Evolutionary conservation across 768 basidiomycete species (phyloP).

Genomic region (Suillus paluster): DNA sequence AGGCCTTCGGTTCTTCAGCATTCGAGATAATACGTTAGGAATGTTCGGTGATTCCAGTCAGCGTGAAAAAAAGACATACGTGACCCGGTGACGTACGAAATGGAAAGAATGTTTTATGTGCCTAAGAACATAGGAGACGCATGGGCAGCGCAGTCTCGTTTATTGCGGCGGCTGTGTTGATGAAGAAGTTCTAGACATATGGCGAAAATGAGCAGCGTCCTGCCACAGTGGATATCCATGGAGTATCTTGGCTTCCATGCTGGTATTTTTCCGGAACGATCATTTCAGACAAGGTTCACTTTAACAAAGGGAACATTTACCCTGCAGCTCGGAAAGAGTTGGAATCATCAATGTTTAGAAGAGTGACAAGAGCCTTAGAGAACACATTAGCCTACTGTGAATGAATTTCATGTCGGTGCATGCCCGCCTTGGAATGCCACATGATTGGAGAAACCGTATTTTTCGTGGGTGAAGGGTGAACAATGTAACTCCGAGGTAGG

Average conservation of each 20-base stretch:
- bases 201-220: neutral
- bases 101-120: neutral
- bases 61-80: neutral
- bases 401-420: neutral
- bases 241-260: neutral
- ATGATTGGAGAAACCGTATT: neutral
- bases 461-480: neutral
- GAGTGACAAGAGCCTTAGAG: neutral
- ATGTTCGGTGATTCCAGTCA: neutral
- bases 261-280: slow-evolving; percentile 5
- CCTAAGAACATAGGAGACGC: neutral
- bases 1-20: neutral
- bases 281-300: neutral
- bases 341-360: neutral
- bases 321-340: neutral
- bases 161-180: slow-evolving; percentile 1
- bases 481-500: slow-evolving; percentile 1
- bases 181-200: slow-evolving; percentile 1
- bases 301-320: neutral
- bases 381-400: neutral
- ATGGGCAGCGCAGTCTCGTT: neutral
- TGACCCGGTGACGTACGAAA: neutral
- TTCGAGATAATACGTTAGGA: neutral
- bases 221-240: neutral
- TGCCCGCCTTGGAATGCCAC: neutral